These are phyloP conservation scores for Eremomyces bilateralis DNA, from an alignment of 495 filamentous ascomycete species.

Conservation along the genomic window DNA sequence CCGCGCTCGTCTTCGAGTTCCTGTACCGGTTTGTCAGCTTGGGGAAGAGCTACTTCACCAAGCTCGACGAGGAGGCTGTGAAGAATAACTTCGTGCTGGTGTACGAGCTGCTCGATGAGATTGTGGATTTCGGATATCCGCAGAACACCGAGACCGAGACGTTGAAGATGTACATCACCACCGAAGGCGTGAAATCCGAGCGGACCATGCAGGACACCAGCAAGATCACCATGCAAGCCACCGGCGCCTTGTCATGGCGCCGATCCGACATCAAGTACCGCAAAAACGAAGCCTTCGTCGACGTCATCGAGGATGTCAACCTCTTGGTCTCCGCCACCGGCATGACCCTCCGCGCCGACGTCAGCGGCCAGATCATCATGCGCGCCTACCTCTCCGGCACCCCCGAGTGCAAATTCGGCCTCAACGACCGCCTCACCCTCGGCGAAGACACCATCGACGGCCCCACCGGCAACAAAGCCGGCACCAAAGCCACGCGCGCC, in stretches of 20 bases:
- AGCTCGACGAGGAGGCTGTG: conserved; percentile 97
- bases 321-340: conserved; percentile 94
- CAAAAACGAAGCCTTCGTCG: conserved; percentile 98
- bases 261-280: conserved; percentile 95
- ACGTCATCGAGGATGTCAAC: conserved; percentile 99
- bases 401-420: conserved; percentile 96
- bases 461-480: conserved; percentile 45
- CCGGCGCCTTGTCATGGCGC: conserved; percentile 89
- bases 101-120: conserved; percentile 96
- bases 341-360: conserved; percentile 86
- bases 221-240: conserved; percentile 98
- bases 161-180: conserved; percentile 99
- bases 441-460: conserved; percentile 50
- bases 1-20: conserved; percentile 95
- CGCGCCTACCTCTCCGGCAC: conserved; percentile 92
- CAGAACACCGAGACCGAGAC: conserved; percentile 99
- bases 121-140: conserved; percentile 97
- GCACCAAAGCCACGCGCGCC: conserved; percentile 76
- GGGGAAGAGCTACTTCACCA: conserved; percentile 92
- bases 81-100: conserved; percentile 99
- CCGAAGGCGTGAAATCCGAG: conserved; percentile 94
- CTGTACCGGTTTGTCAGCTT: conserved; percentile 77
- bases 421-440: conserved; percentile 86
- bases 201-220: conserved; percentile 80
- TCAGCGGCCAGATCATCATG: conserved; percentile 97